Evolutionary conservation across 495 filamentous ascomycete species (phyloP), one percentile per base, ranked within the genome.

Genomic region (Rostrohypoxylon terebratum): DNA sequence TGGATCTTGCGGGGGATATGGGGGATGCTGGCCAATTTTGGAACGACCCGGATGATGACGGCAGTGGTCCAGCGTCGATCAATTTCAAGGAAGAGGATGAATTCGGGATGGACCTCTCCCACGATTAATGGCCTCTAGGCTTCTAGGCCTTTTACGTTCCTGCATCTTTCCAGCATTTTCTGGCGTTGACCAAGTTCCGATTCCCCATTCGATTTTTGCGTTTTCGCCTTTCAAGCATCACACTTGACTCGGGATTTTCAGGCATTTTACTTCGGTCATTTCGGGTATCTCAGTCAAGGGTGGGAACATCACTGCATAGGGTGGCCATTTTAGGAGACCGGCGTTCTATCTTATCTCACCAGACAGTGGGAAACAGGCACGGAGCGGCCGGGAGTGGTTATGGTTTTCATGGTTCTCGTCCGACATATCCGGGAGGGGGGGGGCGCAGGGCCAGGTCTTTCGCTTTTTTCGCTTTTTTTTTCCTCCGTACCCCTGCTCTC

Each of bases 61-160:
- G 85, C 25, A 89, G 79, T 58, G 84, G 81, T 28, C 77, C 83
- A 23, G 82, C 74, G 21, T 81, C 81, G 7, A 73, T 92, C 76
- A 87, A 86, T 75, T 94, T 97, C 82, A 97, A 97, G 78, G 94
- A 97, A 76, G 94, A 97, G 78, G 94, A 97, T 71, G 93, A 95
- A 75, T 94, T 92, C 69, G 86, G 86, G 59, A 96, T 96, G 93
- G 93, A 97, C 50, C 68, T 83, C 62, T 74, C 71, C 2, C 61
- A 74, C 21, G 71, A 69, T 53, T 69, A 69, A 51, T 11, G 33
- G 44, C 18, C 47, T 53, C 42, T 31, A 42, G 31, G 42, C 21
- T 48, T 51, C 42, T 50, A 44, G 60, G 16, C 55, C 48, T 66
- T 60, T 25, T 38, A 34, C 55, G 10, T 61, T 55, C 61, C 33